Evolutionary conservation across 2,329 filamentous ascomycete genomes (phyloP), one percentile per base, ranked within the genome.

Genomic region (Teratosphaeria nubilosa): DNA sequence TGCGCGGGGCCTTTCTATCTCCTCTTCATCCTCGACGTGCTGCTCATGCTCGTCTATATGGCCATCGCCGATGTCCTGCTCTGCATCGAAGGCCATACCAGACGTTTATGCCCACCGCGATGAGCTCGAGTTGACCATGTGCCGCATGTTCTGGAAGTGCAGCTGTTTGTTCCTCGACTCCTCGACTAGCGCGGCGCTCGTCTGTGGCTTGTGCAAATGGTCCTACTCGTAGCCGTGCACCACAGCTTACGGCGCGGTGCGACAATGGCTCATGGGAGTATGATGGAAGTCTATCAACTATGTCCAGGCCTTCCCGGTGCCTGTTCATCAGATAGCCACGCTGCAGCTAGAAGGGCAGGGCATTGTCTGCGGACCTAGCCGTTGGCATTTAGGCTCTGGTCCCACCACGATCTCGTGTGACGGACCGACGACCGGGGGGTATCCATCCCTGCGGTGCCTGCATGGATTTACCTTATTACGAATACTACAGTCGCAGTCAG

Each of bases 1-100:
- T 61, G 75, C 72, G 59, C 76, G 72, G 37, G 75, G 71, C 63
- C 65, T 69, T 20, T 61, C 60, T 22, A 60, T 59, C 27, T 63
- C 53, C 11, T 62, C 60, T 34, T 66, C 61, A 11, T 64, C 61
- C 10, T 61, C 59, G 24, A 54, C 58, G n/a, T 64, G 61, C 32
- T 50, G 53, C 25, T 41, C 52, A 31, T 31, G n/a, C 41, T 9
- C 3, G 22, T 48, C 41, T 22, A 48, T n/a, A 25, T 56, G 32
- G 30, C 51, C 58, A 27, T 54, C 52, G 24, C 48, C 48, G 27
- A 52, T 51, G 27, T 52, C 48, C n/a, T 45, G 41, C 30, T 56
- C 56, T 24, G 16, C 53, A 52, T 59, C 45, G 16, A 34, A 27
- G 54, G 34, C 45, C 50, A 59, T 59, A 32, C 5, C 41, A 48